Evolutionary conservation across 73 alveolate genomes (phyloP).

Genomic region (Tetrahymena thermophila): DNA sequence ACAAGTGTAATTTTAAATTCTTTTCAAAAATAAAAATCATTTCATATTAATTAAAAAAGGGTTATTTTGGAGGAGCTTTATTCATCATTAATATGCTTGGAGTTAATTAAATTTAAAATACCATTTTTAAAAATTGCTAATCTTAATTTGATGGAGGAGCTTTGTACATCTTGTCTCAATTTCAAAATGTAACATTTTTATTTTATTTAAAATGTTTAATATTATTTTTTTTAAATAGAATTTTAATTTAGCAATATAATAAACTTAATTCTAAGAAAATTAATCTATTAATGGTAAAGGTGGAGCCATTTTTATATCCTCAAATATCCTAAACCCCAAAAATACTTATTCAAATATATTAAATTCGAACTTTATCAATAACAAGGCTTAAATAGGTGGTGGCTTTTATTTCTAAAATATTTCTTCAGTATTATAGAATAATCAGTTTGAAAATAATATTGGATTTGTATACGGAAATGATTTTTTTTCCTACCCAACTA

Average conservation of each 20-base stretch:
- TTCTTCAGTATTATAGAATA: not conserved
- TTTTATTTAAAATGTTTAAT: too few relatives aligned
- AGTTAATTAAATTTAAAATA: too few relatives aligned
- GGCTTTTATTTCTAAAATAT: not conserved
- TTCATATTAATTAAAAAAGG: not conserved
- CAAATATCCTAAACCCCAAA: not conserved
- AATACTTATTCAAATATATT: too few relatives aligned
- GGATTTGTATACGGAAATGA: not conserved
- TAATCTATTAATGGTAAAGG: not conserved
- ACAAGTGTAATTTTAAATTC: not conserved
- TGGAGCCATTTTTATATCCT: not conserved
- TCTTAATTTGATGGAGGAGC: not conserved
- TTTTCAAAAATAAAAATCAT: too few relatives aligned
- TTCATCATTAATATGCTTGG: not conserved
- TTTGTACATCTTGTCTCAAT: not conserved
- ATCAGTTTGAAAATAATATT: too few relatives aligned
- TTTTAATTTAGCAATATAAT: too few relatives aligned
- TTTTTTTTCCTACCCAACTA: not conserved
- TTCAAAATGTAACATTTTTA: not conserved
- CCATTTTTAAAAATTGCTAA: not conserved
- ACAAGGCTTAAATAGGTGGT: not conserved
- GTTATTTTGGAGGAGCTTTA: not conserved
- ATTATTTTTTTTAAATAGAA: not conserved
- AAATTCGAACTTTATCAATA: not conserved
- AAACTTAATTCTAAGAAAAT: not conserved